Conservation (phyloP, 257 asterid genomes). For the Nicotiana tabacum region DNA sequence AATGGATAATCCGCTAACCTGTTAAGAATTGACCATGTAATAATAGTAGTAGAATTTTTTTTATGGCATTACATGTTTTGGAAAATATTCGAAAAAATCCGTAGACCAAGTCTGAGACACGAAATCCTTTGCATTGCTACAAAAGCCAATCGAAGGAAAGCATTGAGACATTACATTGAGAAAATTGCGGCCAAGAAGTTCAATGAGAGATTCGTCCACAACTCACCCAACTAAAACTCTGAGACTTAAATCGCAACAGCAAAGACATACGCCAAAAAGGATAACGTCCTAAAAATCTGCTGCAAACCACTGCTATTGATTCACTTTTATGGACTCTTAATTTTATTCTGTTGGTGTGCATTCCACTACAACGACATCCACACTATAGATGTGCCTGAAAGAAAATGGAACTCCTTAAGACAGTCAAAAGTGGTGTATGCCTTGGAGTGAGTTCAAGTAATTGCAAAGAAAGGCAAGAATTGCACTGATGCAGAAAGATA, state of each 20-base stretch:
- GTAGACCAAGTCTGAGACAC: neutral
- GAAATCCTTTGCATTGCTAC: neutral
- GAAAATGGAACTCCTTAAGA: neutral
- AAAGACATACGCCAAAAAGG: neutral
- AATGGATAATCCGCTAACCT: too few relatives aligned
- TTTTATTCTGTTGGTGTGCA: slow-evolving; percentile 47
- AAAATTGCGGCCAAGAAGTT: slow-evolving; percentile 3
- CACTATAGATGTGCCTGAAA: slow-evolving; percentile 75
- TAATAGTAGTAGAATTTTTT: neutral
- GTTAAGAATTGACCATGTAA: neutral
- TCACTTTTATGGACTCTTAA: slow-evolving; percentile 30
- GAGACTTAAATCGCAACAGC: neutral
- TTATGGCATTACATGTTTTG: neutral
- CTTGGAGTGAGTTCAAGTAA: neutral
- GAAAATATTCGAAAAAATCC: neutral
- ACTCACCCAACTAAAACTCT: neutral
- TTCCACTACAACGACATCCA: slow-evolving; percentile 97
- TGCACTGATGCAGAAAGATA: slow-evolving; percentile 1
- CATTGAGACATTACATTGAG: neutral
- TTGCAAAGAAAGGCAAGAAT: neutral
- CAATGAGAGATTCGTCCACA: neutral
- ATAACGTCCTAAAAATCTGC: slow-evolving; percentile 8
- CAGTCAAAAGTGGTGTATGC: neutral
- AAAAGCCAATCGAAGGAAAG: neutral
- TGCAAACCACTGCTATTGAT: neutral